These are phyloP conservation scores for Paradendryphiella salina DNA, from an alignment of 2,329 filamentous ascomycete genomes.

Conservation along the genomic window DNA sequence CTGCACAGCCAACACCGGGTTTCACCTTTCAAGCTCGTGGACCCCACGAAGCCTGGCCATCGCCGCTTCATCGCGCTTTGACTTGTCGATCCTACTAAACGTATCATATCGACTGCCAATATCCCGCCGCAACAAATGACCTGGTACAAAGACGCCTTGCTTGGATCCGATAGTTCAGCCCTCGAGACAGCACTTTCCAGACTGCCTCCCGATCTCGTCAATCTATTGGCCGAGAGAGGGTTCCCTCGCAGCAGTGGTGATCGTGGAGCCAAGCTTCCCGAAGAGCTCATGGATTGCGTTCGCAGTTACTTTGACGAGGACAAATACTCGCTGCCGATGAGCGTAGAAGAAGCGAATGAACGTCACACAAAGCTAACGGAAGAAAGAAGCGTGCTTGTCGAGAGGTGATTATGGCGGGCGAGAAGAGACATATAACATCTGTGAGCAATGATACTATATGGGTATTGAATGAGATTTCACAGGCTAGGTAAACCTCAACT, in stretches of 20 bases:
- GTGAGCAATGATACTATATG: constrained; percentile 17
- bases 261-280: constrained; percentile 10
- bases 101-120: constrained; percentile 57
- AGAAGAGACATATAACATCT: constrained; percentile 14
- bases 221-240: constrained; percentile 15
- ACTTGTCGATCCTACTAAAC: constrained; percentile 60
- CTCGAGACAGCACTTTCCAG: constrained; percentile 9
- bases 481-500: too few species aligned
- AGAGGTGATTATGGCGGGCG: constrained; percentile 7
- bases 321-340: constrained; percentile 18
- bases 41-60: constrained; percentile 58
- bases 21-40: constrained; percentile 53
- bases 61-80: constrained; percentile 62
- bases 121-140: constrained; percentile 56
- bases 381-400: constrained; percentile 10
- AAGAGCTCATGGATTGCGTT: constrained; percentile 24
- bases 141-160: constrained; percentile 47
- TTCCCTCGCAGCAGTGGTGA: not conserved
- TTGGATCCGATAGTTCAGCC: constrained; percentile 5
- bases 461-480: too few species aligned
- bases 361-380: constrained; percentile 14
- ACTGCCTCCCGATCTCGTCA: constrained; percentile 22
- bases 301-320: constrained; percentile 8
- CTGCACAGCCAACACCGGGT: constrained; percentile 26
- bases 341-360: constrained; percentile 16